These are phyloP conservation scores for Actinomortierella wolfii DNA, from an alignment of 371 early-diverging fungal species.

Conservation along the genomic window DNA sequence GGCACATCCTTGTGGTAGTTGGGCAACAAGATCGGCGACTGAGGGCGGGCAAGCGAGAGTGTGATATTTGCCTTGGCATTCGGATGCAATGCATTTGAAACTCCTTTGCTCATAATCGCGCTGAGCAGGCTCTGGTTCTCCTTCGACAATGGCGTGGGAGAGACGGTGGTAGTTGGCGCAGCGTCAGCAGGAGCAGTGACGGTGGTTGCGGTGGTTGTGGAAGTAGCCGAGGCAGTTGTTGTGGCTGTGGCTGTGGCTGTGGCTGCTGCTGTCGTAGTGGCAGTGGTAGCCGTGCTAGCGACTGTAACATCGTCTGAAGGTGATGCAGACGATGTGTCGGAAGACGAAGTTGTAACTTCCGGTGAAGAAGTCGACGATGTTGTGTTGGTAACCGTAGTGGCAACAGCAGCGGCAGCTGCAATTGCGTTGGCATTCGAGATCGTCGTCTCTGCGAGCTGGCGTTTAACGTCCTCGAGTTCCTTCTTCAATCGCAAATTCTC, in stretches of 20 bases:
- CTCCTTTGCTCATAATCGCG: constrained; percentile 15
- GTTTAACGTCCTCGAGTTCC: constrained; percentile 50
- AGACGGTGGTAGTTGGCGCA: neutral
- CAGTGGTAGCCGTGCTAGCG: too few species aligned
- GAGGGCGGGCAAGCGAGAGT: constrained; percentile 13
- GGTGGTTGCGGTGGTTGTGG: neutral
- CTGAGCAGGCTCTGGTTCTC: constrained; percentile 24
- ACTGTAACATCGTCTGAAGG: too few species aligned
- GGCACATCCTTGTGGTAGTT: constrained; percentile 38
- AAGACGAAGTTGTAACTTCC: too few species aligned
- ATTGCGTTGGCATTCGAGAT: neutral
- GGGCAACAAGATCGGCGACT: constrained; percentile 19
- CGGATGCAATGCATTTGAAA: constrained; percentile 8
- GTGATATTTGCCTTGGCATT: constrained; percentile 21
- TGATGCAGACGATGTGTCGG: too few species aligned
- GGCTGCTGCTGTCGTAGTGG: too few species aligned
- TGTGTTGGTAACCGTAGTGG: too few species aligned
- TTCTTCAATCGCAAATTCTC: constrained; percentile 64
- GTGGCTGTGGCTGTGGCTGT: too few species aligned
- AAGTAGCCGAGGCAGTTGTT: neutral
- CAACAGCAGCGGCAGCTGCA: neutral
- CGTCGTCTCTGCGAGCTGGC: constrained; percentile 10
- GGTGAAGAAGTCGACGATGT: too few species aligned
- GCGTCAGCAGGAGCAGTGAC: neutral
- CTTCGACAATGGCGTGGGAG: constrained; percentile 9